phyloP scores from a whole-genome alignment of 1,284 basidiomycete genomes.

The Nidula niveotomentosa region DNA sequence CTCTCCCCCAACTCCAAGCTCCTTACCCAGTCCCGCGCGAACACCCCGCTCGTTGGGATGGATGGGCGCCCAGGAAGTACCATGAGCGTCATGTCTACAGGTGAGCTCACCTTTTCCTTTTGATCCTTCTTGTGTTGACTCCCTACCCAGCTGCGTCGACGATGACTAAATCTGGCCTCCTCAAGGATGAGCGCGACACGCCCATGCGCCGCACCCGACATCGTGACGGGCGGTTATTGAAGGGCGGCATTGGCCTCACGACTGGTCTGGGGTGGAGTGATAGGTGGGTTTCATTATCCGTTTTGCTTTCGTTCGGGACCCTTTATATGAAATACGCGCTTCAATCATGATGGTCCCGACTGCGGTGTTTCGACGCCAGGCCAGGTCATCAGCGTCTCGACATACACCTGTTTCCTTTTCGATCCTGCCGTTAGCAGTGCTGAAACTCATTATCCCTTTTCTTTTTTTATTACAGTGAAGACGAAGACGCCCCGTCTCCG shows the following conservation, averaged over 20 bases:
- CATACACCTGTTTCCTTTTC: no score
- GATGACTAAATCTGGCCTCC: constrained; percentile 52
- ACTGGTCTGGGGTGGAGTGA: constrained; percentile 85
- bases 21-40: constrained; percentile 31
- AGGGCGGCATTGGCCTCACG: constrained; percentile 75
- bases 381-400: no score
- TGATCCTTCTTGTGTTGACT: not conserved
- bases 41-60: constrained; percentile 16
- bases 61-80: constrained; percentile 25
- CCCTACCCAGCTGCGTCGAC: constrained; percentile 25
- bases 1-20: constrained; percentile 75
- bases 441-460: constrained; percentile 4
- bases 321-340: no score
- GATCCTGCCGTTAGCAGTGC: not conserved
- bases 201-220: constrained; percentile 61
- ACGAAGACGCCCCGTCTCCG: constrained; percentile 78
- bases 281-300: constrained; percentile 42
- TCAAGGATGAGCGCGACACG: constrained; percentile 69
- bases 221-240: constrained; percentile 66
- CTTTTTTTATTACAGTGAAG: constrained; percentile 48
- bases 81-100: constrained; percentile 31
- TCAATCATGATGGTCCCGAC: no score
- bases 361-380: no score
- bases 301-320: no score
- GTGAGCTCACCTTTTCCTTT: constrained; percentile 22